These are phyloP conservation scores for Madurella fahalii DNA, from an alignment of 2,329 filamentous ascomycete genomes.

Conservation along the genomic window DNA sequence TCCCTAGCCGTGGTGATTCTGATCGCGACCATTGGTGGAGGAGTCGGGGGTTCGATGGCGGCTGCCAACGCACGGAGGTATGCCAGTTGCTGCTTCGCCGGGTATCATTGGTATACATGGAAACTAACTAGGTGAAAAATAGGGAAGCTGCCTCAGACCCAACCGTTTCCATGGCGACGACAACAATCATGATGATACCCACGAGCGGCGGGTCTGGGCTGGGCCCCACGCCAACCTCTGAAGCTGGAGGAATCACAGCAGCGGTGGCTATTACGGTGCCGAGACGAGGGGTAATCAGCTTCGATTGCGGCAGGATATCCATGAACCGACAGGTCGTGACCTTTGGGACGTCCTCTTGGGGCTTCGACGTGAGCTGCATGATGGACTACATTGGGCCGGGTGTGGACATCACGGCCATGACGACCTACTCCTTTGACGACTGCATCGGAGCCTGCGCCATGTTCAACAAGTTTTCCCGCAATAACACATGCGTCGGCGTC, in stretches of 20 bases:
- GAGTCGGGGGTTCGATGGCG: conserved; percentile 11
- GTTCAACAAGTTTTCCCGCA: conserved; percentile 13
- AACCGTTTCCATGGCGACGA: neutral
- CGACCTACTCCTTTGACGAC: conserved; percentile 15
- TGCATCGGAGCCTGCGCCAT: conserved; percentile 15
- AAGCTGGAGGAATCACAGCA: neutral
- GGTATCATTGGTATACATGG: neutral
- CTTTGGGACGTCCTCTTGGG: conserved; percentile 7
- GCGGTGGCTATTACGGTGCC: conserved; percentile 11
- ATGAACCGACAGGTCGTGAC: conserved; percentile 12
- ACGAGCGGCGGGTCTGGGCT: neutral
- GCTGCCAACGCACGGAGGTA: conserved; percentile 14
- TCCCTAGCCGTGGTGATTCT: conserved; percentile 7
- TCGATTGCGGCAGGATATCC: conserved; percentile 14
- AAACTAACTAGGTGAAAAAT: neutral
- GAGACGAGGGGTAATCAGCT: conserved; percentile 9
- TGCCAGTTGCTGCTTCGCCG: no score
- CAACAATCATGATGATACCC: neutral
- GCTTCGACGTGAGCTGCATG: conserved; percentile 17
- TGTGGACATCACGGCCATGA: conserved; percentile 13
- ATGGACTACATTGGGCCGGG: conserved; percentile 1
- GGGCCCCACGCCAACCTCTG: neutral
- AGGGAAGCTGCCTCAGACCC: no score
- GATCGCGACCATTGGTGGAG: conserved; percentile 10
- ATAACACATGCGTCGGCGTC: conserved; percentile 18